Percentiles rank a stretch among this genome's conserved stretches.
These are phyloP conservation scores for Wickerhamiella qilinensis DNA, from an alignment of 805 yeast species.

Conservation along the genomic window DNA sequence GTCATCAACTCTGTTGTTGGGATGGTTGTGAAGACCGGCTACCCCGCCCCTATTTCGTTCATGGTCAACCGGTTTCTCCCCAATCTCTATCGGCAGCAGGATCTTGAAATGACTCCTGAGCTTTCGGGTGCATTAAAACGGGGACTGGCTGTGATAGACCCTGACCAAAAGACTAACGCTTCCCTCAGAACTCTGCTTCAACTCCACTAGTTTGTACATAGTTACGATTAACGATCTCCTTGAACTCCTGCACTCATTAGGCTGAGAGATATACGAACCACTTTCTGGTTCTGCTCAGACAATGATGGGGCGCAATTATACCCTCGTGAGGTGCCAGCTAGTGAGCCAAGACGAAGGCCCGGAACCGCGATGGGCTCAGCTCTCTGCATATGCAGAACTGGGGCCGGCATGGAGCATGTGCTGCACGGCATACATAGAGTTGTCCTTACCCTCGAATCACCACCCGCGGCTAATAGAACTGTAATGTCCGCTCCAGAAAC, in stretches of 20 bases:
- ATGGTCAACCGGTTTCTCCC: slow-evolving; percentile 16
- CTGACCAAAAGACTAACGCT: slow-evolving; percentile 7
- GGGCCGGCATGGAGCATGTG: not conserved
- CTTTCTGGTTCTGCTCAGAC: not conserved
- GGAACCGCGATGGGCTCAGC: too few relatives aligned
- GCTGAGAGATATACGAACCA: too few relatives aligned
- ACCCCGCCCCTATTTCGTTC: slow-evolving; percentile 12
- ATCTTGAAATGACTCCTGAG: slow-evolving; percentile 6
- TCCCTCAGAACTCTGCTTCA: not conserved
- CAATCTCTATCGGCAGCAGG: slow-evolving; percentile 3
- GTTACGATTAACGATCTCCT: not conserved
- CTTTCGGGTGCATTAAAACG: slow-evolving; percentile 5
- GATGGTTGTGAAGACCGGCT: slow-evolving; percentile 19
- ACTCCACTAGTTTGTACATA: not conserved
- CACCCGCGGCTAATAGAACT: not conserved
- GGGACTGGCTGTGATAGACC: slow-evolving; percentile 15
- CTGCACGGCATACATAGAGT: not conserved
- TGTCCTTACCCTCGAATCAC: not conserved
- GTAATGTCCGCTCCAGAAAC: too few relatives aligned
- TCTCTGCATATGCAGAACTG: too few relatives aligned
- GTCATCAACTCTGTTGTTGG: slow-evolving; percentile 14
- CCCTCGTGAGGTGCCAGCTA: too few relatives aligned
- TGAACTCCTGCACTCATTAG: not conserved
- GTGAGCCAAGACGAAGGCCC: too few relatives aligned
- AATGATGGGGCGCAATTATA: not conserved